These are phyloP conservation scores for Sclerotinia nivalis DNA, from an alignment of 2,329 filamentous ascomycete species.

Conservation along the genomic window DNA sequence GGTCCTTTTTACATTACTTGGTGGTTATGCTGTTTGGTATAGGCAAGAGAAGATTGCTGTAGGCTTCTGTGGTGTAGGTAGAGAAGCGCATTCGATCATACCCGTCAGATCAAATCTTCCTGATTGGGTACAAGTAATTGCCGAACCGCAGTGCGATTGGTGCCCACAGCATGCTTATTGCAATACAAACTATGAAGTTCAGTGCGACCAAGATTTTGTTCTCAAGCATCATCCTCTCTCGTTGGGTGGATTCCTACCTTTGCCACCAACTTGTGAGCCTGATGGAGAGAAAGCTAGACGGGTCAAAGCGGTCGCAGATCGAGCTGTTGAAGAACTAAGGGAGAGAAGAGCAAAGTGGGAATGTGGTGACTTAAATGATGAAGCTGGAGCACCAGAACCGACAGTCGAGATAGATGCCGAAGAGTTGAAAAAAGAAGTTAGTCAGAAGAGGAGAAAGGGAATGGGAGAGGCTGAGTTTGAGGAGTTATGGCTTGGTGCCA, in stretches of 20 bases:
- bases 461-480: slow-evolving; percentile 90
- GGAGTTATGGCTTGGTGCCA: slow-evolving; percentile 75
- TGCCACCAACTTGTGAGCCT: slow-evolving; percentile 90
- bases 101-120: slow-evolving; percentile 63
- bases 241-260: slow-evolving; percentile 74
- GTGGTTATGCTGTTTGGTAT: slow-evolving; percentile 78
- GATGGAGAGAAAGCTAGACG: slow-evolving; percentile 89
- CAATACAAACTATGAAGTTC: slow-evolving; percentile 72
- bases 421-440: slow-evolving; percentile 75
- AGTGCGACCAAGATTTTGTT: slow-evolving; percentile 86
- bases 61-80: slow-evolving; percentile 87
- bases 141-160: slow-evolving; percentile 81
- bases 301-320: slow-evolving; percentile 84
- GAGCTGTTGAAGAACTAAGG: slow-evolving; percentile 81
- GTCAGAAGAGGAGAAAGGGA: slow-evolving; percentile 73
- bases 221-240: slow-evolving; percentile 82
- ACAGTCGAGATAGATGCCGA: slow-evolving; percentile 64
- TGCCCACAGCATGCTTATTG: slow-evolving; percentile 92
- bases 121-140: slow-evolving; percentile 66
- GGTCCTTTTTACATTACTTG: slow-evolving; percentile 68
- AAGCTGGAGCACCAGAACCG: slow-evolving; percentile 58
- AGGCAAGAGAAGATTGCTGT: slow-evolving; percentile 94
- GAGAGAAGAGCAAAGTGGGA: slow-evolving; percentile 86
- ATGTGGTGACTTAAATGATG: slow-evolving; percentile 71
- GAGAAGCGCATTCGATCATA: slow-evolving; percentile 51